phyloP scores from a whole-genome alignment of 345 rosid species.

The Brassica napus region DNA sequence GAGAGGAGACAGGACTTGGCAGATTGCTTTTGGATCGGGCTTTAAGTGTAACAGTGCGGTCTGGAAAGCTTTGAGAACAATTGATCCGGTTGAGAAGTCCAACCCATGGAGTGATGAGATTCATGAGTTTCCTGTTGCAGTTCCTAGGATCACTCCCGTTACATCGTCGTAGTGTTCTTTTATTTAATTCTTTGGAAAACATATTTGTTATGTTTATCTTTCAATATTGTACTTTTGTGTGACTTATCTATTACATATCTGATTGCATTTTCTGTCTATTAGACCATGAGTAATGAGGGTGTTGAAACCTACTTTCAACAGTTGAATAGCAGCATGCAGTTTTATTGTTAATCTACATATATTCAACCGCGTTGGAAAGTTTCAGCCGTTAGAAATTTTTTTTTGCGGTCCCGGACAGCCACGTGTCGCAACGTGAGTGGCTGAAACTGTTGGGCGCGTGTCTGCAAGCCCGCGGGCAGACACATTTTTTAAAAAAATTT shows the following conservation, averaged over 20 bases:
- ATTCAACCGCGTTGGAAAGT: too few species aligned
- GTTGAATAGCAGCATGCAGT: too few species aligned
- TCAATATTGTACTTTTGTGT: slow-evolving; percentile 10
- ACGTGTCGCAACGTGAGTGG: too few species aligned
- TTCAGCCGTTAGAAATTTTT: too few species aligned
- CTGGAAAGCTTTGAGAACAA: slow-evolving; percentile 73
- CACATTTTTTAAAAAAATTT: too few species aligned
- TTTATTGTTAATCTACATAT: too few species aligned
- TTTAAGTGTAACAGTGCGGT: slow-evolving; percentile 96
- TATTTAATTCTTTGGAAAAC: background rate
- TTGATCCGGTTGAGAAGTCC: slow-evolving; percentile 63
- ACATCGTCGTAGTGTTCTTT: slow-evolving; percentile 13
- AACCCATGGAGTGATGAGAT: slow-evolving; percentile 89
- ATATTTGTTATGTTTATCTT: slow-evolving; percentile 1
- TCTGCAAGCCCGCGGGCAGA: too few species aligned
- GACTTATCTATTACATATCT: slow-evolving; percentile 14
- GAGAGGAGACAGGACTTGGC: slow-evolving; percentile 88
- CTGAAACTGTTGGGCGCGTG: too few species aligned
- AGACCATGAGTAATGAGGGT: background rate
- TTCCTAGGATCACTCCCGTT: slow-evolving; percentile 51
- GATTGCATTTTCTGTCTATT: background rate
- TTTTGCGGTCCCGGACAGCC: too few species aligned
- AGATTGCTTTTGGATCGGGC: slow-evolving; percentile 94
- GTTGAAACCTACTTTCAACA: too few species aligned
- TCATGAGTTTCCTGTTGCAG: slow-evolving; percentile 71